Conservation (phyloP, 2,329 filamentous ascomycete species). For the Sporothrix mexicana region DNA sequence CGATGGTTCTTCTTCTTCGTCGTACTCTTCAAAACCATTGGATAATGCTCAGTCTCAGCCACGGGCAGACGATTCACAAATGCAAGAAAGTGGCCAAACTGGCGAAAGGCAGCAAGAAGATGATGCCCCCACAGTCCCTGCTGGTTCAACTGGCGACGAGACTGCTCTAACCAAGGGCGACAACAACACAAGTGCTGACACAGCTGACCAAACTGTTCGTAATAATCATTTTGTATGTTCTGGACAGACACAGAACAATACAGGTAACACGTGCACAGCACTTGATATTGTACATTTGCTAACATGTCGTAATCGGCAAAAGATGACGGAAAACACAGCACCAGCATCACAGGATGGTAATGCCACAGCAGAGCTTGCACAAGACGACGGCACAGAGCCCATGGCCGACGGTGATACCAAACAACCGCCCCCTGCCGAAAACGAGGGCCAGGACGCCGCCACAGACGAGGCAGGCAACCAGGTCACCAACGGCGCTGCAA, state of each 20-base stretch:
- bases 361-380: constrained; percentile 39
- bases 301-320: constrained; percentile 30
- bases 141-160: neutral
- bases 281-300: constrained; percentile 26
- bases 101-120: constrained; percentile 29
- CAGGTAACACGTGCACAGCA: neutral
- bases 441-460: constrained; percentile 42
- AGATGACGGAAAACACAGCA: constrained; percentile 29
- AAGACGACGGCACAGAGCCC: constrained; percentile 41
- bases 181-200: constrained; percentile 27
- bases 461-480: constrained; percentile 37
- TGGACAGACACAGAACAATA: neutral
- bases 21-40: constrained; percentile 32
- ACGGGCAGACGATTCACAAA: constrained; percentile 30
- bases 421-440: constrained; percentile 40
- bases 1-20: constrained; percentile 26
- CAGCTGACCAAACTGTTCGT: constrained; percentile 37
- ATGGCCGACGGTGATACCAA: constrained; percentile 39
- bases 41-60: constrained; percentile 33
- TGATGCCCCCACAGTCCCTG: neutral
- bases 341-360: constrained; percentile 24
- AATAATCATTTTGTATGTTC: constrained; percentile 27
- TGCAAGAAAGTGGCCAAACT: constrained; percentile 33
- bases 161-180: constrained; percentile 22
- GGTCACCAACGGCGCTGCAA: constrained; percentile 32